Percentiles rank a stretch among this genome's conserved stretches.
Conservation (phyloP, 306 rosid genomes). For the Casuarina glauca region DNA sequence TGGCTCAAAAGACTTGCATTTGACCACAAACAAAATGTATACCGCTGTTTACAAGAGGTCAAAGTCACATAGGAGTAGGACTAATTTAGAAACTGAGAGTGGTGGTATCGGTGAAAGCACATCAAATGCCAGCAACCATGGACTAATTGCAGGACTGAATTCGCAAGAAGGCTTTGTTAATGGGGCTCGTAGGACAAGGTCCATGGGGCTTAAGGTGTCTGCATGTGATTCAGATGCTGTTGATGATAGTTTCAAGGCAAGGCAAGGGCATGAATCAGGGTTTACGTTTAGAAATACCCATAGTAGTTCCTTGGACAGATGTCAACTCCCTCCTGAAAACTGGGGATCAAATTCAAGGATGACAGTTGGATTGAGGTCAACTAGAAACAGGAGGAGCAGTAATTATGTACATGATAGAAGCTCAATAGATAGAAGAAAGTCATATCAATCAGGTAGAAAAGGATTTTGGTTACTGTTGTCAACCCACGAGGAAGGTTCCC, state of each 20-base stretch:
- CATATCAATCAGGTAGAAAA: slow-evolving; percentile 55
- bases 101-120: slow-evolving; percentile 55
- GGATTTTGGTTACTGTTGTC: slow-evolving; percentile 82
- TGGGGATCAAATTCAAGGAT: slow-evolving; percentile 68
- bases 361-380: slow-evolving; percentile 85
- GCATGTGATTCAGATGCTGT: slow-evolving; percentile 39
- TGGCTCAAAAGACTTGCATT: slow-evolving; percentile 44
- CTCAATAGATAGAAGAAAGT: slow-evolving; percentile 59
- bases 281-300: slow-evolving; percentile 45
- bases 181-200: slow-evolving; percentile 44
- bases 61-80: slow-evolving; percentile 55
- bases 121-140: slow-evolving; percentile 52
- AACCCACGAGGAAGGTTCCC: slow-evolving; percentile 79
- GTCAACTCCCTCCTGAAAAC: slow-evolving; percentile 54
- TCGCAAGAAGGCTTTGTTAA: slow-evolving; percentile 45
- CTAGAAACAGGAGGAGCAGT: slow-evolving; percentile 72
- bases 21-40: slow-evolving; percentile 61
- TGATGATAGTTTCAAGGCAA: slow-evolving; percentile 39
- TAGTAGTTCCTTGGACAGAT: slow-evolving; percentile 38
- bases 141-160: slow-evolving; percentile 44
- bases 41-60: slow-evolving; percentile 80
- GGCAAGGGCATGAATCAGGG: slow-evolving; percentile 49
- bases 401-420: slow-evolving; percentile 48
- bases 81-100: slow-evolving; percentile 46
- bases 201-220: slow-evolving; percentile 48